Conservation (phyloP, 2,329 filamentous ascomycete genomes). For the Elsinoe perseae region DNA sequence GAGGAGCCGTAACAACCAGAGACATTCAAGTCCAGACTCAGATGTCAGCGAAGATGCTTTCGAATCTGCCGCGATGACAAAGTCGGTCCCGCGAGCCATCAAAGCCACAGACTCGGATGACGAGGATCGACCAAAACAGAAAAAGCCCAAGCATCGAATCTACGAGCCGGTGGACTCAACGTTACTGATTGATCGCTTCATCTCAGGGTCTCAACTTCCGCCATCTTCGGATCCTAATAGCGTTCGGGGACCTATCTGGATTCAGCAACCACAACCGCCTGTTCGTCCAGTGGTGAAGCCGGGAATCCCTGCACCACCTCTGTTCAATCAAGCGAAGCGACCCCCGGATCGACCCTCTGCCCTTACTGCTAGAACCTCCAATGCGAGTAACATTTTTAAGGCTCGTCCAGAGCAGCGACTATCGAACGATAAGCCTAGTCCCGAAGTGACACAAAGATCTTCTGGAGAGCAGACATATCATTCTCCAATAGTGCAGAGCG, state of each 20-base stretch:
- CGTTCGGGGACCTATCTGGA: conserved; percentile 43
- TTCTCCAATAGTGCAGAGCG: background rate
- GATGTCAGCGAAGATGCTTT: conserved; percentile 22
- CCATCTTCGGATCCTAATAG: conserved; percentile 37
- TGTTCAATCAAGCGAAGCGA: background rate
- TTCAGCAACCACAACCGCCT: conserved; percentile 30
- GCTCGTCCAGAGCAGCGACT: background rate
- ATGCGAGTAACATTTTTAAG: background rate
- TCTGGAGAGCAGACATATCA: background rate
- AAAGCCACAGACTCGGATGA: conserved; percentile 13
- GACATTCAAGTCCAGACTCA: conserved; percentile 16
- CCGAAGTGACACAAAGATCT: background rate
- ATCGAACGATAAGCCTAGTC: background rate
- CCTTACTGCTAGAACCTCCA: background rate
- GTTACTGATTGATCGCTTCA: conserved; percentile 30
- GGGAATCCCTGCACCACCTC: background rate
- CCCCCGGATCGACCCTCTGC: background rate
- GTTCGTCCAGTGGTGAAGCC: conserved; percentile 20
- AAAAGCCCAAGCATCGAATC: conserved; percentile 37
- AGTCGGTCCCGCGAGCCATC: conserved; percentile 1
- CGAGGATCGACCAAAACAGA: conserved; percentile 18
- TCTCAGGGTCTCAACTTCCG: conserved; percentile 40
- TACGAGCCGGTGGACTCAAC: conserved; percentile 33
- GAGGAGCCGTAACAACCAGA: conserved; percentile 3
- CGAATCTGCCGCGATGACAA: conserved; percentile 8